phyloP scores from a whole-genome alignment of 805 yeast species.

The Hanseniaspora lindneri region DNA sequence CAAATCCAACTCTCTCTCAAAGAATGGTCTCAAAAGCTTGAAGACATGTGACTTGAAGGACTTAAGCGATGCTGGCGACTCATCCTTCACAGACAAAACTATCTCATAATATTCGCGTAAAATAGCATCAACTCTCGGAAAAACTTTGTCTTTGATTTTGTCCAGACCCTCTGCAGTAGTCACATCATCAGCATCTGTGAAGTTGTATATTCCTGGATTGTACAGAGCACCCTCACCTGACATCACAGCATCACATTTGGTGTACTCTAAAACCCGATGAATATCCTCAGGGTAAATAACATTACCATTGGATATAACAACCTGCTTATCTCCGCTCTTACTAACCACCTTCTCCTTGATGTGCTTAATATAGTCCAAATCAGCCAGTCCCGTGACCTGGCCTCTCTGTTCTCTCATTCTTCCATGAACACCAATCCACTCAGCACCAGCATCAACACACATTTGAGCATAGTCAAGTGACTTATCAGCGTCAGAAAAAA shows the following conservation, averaged over 20 bases:
- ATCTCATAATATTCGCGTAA: conserved; percentile 82
- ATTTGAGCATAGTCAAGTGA: conserved; percentile 75
- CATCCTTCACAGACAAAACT: conserved; percentile 36
- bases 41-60: conserved; percentile 91
- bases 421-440: conserved; percentile 88
- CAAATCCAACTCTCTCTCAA: conserved; percentile 64
- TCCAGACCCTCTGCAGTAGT: conserved; percentile 23
- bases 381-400: conserved; percentile 87
- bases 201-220: conserved; percentile 77
- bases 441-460: conserved; percentile 90
- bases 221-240: conserved; percentile 90
- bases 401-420: conserved; percentile 97
- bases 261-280: conserved; percentile 48
- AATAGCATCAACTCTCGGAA: conserved; percentile 74
- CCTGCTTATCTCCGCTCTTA: conserved; percentile 41
- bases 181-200: conserved; percentile 18
- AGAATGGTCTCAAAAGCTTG: conserved; percentile 70
- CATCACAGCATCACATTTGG: conserved; percentile 85
- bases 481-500: conserved; percentile 73
- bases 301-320: conserved; percentile 89
- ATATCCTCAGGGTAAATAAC: conserved; percentile 82
- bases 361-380: conserved; percentile 70
- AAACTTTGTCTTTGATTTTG: conserved; percentile 46
- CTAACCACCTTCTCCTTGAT: conserved; percentile 63
- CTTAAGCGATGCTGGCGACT: conserved; percentile 52